Base-by-base conservation (phyloP, 768 basidiomycete genomes). In the Kwoniella shandongensis region DNA sequence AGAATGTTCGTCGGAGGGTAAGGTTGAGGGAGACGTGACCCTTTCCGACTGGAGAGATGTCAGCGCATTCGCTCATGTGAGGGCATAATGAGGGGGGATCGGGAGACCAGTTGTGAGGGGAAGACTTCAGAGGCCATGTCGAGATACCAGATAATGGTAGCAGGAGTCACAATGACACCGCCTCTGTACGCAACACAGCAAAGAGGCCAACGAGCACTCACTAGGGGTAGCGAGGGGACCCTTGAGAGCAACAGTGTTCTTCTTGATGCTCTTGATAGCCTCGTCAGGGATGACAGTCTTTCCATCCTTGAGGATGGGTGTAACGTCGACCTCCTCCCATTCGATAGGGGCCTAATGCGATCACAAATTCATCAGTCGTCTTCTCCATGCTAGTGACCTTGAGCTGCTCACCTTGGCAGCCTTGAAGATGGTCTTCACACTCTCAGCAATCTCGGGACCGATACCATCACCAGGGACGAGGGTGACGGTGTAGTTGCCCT, bases 281-380 rank as follows among this genome's bases (percentile, higher is more conserved):
- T 78, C 78, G 61, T 96, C 91, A 27, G 96, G 96, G 73, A 99
- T 98, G 59, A 90, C 90, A 46, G 92, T 96, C 82, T 97, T 96
- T 47, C 96, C 96, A 57, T 86, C 87, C 78, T 91, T 91, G 57
- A 97, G 80, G 51, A 94, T 84, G 12, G 96, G 96, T 6, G 90
- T 88, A 45, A 99, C 96, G 75, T 87, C 89, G 77, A 97, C 94
- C 79, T 98, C 96, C 78, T 99, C 96, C 96, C 96, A 99, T 79
- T 91, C 83, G 70, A 99, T 96, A 42, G 96, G 96, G 23, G 96
- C 94, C 91, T 94, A 58, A 30, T 13, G n/a, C 6, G 7, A 5
- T 10, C 18, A 7, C 30, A 25, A 26, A n/a, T 18, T 48, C 53
- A 45, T 17, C 15, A n/a, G 2, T 25, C 20, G 17, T 18, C 6